Conservation (phyloP, 176 grass and related monocot species). For the Lolium perenne region DNA sequence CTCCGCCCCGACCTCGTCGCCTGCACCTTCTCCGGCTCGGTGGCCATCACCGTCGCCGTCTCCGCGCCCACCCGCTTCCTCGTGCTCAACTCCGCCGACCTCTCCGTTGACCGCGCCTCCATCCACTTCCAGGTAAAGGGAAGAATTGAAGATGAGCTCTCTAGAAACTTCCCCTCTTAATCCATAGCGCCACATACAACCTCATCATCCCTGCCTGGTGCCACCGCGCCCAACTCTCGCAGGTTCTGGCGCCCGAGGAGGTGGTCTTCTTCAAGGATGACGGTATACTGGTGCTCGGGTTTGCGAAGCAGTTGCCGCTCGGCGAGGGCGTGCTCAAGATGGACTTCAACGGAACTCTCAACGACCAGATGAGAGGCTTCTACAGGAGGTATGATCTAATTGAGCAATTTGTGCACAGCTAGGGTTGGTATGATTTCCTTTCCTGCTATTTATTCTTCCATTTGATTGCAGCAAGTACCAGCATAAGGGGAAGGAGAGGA, state of each 20-base stretch:
- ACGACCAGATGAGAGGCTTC: slow-evolving; percentile 77
- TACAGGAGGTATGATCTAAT: slow-evolving; percentile 61
- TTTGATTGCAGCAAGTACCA: slow-evolving; percentile 61
- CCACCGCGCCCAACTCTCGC: not conserved
- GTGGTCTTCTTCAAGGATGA: slow-evolving; percentile 51
- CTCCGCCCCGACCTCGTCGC: slow-evolving; percentile 60
- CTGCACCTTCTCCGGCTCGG: slow-evolving; percentile 60
- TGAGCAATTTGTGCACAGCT: not conserved
- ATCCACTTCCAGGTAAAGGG: slow-evolving; percentile 48
- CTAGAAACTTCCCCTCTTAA: not conserved
- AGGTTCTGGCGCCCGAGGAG: slow-evolving; percentile 44
- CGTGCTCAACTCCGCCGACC: slow-evolving; percentile 72
- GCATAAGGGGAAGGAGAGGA: slow-evolving; percentile 51
- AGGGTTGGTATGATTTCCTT: not conserved
- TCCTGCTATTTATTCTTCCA: not conserved
- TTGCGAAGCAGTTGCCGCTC: slow-evolving; percentile 45
- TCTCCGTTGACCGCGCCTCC: slow-evolving; percentile 49
- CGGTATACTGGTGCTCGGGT: slow-evolving; percentile 66
- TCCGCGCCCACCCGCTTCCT: slow-evolving; percentile 61
- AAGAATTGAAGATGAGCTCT: not conserved
- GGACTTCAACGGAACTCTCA: slow-evolving; percentile 62
- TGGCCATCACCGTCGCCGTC: slow-evolving; percentile 51
- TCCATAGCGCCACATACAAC: too few relatives aligned
- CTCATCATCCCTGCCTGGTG: not conserved
- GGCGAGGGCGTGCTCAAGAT: slow-evolving; percentile 65